Percentiles rank a stretch among this genome's conserved stretches.
phyloP scores from a whole-genome alignment of 371 early-diverging fungal species.

The Circinella minor region DNA sequence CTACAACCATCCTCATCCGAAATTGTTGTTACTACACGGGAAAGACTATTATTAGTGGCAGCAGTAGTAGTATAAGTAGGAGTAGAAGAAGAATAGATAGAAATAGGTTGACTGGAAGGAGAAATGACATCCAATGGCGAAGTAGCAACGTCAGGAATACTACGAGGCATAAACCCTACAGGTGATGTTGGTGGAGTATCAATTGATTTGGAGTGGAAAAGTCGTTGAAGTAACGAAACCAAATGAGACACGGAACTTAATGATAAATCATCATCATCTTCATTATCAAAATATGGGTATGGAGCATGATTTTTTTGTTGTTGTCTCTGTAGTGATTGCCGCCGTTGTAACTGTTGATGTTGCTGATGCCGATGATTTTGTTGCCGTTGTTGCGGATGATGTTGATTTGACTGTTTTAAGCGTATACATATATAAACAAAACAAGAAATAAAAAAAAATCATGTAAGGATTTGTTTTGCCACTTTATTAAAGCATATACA shows the following conservation, averaged over 20 bases:
- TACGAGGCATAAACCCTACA: slow-evolving; percentile 32
- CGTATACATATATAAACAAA: background rate
- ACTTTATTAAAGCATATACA: no score
- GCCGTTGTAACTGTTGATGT: background rate
- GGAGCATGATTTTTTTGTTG: slow-evolving; percentile 4
- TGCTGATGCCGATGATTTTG: background rate
- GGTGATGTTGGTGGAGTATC: slow-evolving; percentile 7
- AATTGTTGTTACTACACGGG: no score
- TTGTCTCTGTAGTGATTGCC: background rate
- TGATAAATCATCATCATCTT: background rate
- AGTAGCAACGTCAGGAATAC: slow-evolving; percentile 10
- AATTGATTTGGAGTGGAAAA: slow-evolving; percentile 2
- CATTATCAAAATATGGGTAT: slow-evolving; percentile 20
- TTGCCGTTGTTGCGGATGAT: background rate
- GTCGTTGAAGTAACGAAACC: slow-evolving; percentile 2
- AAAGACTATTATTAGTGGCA: background rate
- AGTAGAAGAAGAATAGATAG: slow-evolving; percentile 15
- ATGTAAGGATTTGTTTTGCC: no score
- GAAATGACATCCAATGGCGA: slow-evolving; percentile 24
- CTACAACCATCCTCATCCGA: slow-evolving; percentile 24
- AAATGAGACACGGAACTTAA: background rate
- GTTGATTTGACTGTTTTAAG: background rate
- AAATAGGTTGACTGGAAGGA: slow-evolving; percentile 16
- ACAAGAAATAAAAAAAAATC: no score
- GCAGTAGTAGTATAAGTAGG: background rate